Percentiles rank a stretch among this genome's conserved stretches.
Evolutionary conservation across 23 red algal genomes (phyloP).

Genomic region (Gracilaria domingensis): DNA sequence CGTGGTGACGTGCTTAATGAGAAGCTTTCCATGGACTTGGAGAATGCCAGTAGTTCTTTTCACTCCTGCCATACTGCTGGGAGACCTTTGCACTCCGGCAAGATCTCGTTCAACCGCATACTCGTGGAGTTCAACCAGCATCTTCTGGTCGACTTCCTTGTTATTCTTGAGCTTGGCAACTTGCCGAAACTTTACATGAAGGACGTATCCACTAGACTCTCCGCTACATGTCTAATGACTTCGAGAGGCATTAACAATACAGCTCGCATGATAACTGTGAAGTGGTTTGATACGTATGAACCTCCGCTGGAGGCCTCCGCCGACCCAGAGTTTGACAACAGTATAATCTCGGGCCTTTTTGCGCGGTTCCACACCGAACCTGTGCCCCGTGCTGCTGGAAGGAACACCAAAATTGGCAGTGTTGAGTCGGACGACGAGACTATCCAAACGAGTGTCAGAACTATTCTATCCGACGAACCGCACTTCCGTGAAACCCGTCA

Average conservation of each 20-base stretch:
- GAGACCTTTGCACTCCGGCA: not conserved
- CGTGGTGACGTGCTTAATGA: slow-evolving; percentile 10
- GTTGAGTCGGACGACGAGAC: slow-evolving; percentile 14
- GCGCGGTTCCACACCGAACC: not conserved
- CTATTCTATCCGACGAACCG: not conserved
- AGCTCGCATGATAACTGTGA: not conserved
- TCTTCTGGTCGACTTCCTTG: slow-evolving; percentile 18
- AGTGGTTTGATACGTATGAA: slow-evolving; percentile 13
- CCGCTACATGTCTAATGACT: not conserved
- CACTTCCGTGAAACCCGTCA: not conserved
- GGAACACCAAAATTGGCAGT: slow-evolving; percentile 17
- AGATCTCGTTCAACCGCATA: not conserved
- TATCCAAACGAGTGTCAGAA: not conserved
- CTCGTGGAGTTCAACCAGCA: slow-evolving; percentile 12
- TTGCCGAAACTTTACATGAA: slow-evolving; percentile 1
- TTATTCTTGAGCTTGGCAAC: slow-evolving; percentile 18
- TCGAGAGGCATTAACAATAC: slow-evolving; percentile 3
- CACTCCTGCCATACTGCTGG: too few species aligned
- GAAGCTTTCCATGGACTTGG: too few species aligned
- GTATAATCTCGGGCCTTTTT: not conserved
- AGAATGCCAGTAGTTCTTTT: too few species aligned
- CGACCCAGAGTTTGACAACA: slow-evolving; percentile 36
- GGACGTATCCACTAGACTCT: not conserved
- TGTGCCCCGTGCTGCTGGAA: not conserved
- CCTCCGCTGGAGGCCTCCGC: not conserved